phyloP scores from a whole-genome alignment of 192 early-diverging fungal species.

The Funneliformis mosseae region DNA sequence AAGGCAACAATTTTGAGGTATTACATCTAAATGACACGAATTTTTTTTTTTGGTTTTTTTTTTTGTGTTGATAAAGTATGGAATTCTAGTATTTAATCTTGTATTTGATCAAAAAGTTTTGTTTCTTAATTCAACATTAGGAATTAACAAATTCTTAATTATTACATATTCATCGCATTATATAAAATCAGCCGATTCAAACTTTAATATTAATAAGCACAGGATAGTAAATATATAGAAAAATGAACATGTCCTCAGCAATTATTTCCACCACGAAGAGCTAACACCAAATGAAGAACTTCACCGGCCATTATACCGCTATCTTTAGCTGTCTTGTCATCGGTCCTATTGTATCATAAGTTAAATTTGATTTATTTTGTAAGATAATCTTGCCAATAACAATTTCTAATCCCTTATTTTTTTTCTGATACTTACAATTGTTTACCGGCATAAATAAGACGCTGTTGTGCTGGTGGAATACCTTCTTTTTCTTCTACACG shows the following conservation, averaged over 20 bases:
- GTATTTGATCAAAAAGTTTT: too few species aligned
- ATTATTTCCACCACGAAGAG: slow-evolving; percentile 83
- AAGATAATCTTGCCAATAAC: background rate
- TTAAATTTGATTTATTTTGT: background rate
- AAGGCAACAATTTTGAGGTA: too few species aligned
- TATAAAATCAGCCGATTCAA: too few species aligned
- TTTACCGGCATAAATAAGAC: slow-evolving; percentile 92
- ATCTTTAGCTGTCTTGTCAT: slow-evolving; percentile 71
- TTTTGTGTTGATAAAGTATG: too few species aligned
- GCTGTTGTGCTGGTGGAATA: slow-evolving; percentile 95
- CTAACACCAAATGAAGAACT: slow-evolving; percentile 91
- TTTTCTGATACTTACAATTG: slow-evolving; percentile 72
- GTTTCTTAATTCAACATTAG: too few species aligned
- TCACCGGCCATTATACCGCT: slow-evolving; percentile 77
- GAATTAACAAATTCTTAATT: too few species aligned
- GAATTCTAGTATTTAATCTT: too few species aligned
- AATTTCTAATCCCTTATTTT: background rate
- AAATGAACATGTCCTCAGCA: background rate
- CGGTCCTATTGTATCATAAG: slow-evolving; percentile 57
- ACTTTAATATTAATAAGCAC: too few species aligned
- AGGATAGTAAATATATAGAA: too few species aligned
- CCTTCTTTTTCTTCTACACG: slow-evolving; percentile 95
- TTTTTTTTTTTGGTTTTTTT: too few species aligned
- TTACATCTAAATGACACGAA: too few species aligned
- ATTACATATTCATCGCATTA: too few species aligned